Evolutionary conservation across 768 basidiomycete genomes (phyloP), one percentile per base, ranked within the genome.

Genomic region (Psilocybe cyanescens): DNA sequence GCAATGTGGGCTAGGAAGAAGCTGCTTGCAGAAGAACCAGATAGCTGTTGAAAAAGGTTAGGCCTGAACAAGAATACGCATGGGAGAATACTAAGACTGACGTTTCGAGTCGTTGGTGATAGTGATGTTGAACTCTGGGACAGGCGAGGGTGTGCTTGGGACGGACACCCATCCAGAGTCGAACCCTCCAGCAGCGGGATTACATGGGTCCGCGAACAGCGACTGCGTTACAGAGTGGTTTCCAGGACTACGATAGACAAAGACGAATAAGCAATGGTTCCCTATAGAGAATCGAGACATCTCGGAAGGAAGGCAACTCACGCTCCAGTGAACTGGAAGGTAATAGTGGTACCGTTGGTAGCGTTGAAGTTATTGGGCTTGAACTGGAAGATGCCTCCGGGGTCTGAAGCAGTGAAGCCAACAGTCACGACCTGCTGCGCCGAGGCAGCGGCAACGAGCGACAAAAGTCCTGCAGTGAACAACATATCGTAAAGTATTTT

Each of bases 11-110:
- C 45, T 1, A 0, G 79, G 80, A 3, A 55, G 2, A 11, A 78
- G 69, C 67, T 82, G 82, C 61, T 83, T 82, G 76, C 86, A 87
- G 79, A 75, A 86, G 78, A 85, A 85, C 82, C 83, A 87, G 48
- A 86, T 78, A 3, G 84, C 84, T 75, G 45, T 5, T 19, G 30
- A 52, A 24, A 2, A 24, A 19, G 9, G 65, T 65, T 39, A 46
- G n/a, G 9, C 8, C 8, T 47, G 29, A 52, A 62, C 29, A 63
- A 58, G 66, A 69, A 71, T 24, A 66, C 60, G 68, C 62, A 67
- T 16, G 24, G 33, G 12, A 24, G 30, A 33, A 2, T 24, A 24
- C 24, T 24, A 24, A 24, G 30, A 71, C 82, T 65, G 58, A 84
- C 84, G 84, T 59, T 71, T 74, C 4, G 71, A 56, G 60, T 74